Evolutionary conservation across 495 filamentous ascomycete genomes (phyloP).

Genomic region (Talaromyces trachyspermus): DNA sequence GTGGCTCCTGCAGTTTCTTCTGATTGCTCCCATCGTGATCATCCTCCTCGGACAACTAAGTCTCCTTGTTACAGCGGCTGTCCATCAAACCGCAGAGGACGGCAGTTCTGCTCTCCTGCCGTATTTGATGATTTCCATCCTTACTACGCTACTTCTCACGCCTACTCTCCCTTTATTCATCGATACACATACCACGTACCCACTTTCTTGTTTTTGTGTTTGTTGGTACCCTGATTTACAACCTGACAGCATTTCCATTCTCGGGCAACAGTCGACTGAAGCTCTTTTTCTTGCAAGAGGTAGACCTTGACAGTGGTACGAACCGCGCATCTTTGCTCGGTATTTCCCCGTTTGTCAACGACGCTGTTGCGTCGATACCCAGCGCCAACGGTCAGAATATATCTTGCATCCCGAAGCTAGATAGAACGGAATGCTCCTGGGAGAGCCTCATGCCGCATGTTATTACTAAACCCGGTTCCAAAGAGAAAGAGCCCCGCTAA

Average conservation of each 20-base stretch:
- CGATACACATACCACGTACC: constrained; percentile 80
- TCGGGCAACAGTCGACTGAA: constrained; percentile 72
- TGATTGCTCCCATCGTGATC: constrained; percentile 69
- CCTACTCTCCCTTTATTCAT: constrained; percentile 82
- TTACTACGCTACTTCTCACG: constrained; percentile 66
- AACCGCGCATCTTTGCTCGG: constrained; percentile 66
- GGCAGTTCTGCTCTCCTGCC: constrained; percentile 58
- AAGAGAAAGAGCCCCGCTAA: constrained; percentile 28
- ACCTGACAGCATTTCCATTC: constrained; percentile 84
- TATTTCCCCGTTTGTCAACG: constrained; percentile 60
- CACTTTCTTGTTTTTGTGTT: constrained; percentile 67
- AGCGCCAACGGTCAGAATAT: constrained; percentile 57
- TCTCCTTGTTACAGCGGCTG: constrained; percentile 62
- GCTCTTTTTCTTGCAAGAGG: constrained; percentile 73
- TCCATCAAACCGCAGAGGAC: constrained; percentile 76
- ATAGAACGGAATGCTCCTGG: constrained; percentile 64
- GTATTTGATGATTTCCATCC: constrained; percentile 60
- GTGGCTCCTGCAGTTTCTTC: constrained; percentile 80
- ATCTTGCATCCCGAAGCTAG: constrained; percentile 34
- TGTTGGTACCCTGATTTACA: constrained; percentile 74
- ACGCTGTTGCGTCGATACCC: constrained; percentile 61
- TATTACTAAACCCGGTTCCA: constrained; percentile 20
- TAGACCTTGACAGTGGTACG: constrained; percentile 66
- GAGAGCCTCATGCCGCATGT: constrained; percentile 57
- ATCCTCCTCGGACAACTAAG: constrained; percentile 67